phyloP scores from a whole-genome alignment of 768 basidiomycete species.

The Suillus sp. region DNA sequence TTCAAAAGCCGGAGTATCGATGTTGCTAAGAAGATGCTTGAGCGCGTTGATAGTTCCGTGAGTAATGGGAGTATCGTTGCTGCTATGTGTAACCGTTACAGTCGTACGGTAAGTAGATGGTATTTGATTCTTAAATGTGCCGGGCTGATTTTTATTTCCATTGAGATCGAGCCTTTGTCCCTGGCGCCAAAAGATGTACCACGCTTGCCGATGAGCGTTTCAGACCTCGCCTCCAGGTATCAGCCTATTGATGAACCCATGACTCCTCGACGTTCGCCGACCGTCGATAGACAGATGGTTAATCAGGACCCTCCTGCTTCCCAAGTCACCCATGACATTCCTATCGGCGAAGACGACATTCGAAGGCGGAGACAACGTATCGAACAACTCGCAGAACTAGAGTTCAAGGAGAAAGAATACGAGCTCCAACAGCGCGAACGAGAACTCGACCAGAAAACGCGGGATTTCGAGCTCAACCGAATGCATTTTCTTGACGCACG shows the following conservation, averaged over 20 bases:
- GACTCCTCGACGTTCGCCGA: constrained; percentile 46
- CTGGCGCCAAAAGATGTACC: constrained; percentile 64
- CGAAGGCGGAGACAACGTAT: constrained; percentile 42
- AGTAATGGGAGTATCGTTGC: constrained; percentile 66
- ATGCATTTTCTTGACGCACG: constrained; percentile 41
- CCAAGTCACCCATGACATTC: constrained; percentile 22
- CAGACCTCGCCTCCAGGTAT: constrained; percentile 64
- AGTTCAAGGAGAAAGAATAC: constrained; percentile 57
- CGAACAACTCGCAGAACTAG: constrained; percentile 53
- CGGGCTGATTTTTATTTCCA: constrained; percentile 11
- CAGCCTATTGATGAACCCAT: constrained; percentile 45
- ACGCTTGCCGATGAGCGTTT: constrained; percentile 63
- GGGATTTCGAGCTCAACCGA: constrained; percentile 61
- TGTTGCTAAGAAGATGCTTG: constrained; percentile 37
- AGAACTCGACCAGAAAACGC: constrained; percentile 53
- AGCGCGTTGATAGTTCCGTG: constrained; percentile 54
- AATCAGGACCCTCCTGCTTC: constrained; percentile 24
- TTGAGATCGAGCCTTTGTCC: constrained; percentile 52
- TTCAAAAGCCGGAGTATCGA: constrained; percentile 35
- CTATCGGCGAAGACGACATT: constrained; percentile 27
- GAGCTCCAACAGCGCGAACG: constrained; percentile 54
- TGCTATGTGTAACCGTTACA: constrained; percentile 66
- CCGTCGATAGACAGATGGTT: constrained; percentile 29
- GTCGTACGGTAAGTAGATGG: constrained; percentile 48
- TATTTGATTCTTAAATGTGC: constrained; percentile 6